phyloP scores from a whole-genome alignment of 1,139 yeast species.

The Candida albicans region DNA sequence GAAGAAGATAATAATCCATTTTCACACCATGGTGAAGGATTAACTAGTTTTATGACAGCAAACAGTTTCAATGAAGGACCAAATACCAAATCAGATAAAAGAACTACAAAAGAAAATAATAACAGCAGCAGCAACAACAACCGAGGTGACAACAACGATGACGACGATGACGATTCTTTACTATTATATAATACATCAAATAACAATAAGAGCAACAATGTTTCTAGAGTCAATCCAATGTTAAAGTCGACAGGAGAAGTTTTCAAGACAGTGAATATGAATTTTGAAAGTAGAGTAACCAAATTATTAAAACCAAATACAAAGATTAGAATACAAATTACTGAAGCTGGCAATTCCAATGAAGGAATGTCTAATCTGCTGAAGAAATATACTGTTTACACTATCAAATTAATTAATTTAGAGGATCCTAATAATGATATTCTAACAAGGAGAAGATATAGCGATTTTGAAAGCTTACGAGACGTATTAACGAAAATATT shows the following conservation, averaged over 20 bases:
- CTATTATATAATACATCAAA: slow-evolving; percentile 23
- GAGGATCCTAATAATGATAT: slow-evolving; percentile 32
- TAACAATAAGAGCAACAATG: slow-evolving; percentile 6
- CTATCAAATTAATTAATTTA: slow-evolving; percentile 55
- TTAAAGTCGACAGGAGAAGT: slow-evolving; percentile 13
- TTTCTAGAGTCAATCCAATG: neutral
- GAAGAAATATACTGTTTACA: slow-evolving; percentile 76
- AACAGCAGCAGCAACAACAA: slow-evolving; percentile 3
- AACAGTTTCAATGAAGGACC: slow-evolving; percentile 8
- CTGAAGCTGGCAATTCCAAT: slow-evolving; percentile 75
- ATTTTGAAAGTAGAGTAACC: slow-evolving; percentile 40
- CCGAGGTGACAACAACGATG: slow-evolving; percentile 10
- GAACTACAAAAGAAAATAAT: slow-evolving; percentile 9
- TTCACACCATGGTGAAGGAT: slow-evolving; percentile 29
- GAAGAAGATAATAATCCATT: slow-evolving; percentile 59
- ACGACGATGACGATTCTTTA: slow-evolving; percentile 28
- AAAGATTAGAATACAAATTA: slow-evolving; percentile 51
- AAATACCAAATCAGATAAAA: slow-evolving; percentile 3
- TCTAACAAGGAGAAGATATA: slow-evolving; percentile 78
- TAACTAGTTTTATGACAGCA: slow-evolving; percentile 27
- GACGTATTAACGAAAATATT: slow-evolving; percentile 67
- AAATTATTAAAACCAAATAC: slow-evolving; percentile 32
- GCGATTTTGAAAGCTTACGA: slow-evolving; percentile 86
- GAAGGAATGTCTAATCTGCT: slow-evolving; percentile 63
- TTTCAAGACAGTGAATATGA: slow-evolving; percentile 33